These are phyloP conservation scores for Pouteria campechiana DNA, from an alignment of 179 eudicot genomes.

Conservation along the genomic window DNA sequence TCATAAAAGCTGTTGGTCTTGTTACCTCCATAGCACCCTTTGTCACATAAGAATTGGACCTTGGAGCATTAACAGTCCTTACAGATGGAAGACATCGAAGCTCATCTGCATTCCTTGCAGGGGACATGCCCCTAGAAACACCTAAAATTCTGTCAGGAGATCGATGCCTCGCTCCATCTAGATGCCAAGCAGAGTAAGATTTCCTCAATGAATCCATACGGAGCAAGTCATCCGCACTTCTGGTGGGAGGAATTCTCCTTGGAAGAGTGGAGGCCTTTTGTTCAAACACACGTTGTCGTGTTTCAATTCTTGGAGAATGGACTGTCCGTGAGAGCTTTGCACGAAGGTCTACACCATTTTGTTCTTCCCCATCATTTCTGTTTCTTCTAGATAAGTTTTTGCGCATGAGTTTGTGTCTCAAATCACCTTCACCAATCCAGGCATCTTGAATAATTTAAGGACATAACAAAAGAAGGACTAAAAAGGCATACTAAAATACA, in stretches of 20 bases:
- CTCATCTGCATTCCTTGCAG: constrained; percentile 5
- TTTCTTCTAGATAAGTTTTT: constrained; percentile 5
- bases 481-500: no score
- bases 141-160: constrained; percentile 7
- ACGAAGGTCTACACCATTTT: neutral
- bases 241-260: constrained; percentile 2
- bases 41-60: constrained; percentile 2
- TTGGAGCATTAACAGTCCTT: constrained; percentile 12
- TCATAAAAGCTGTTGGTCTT: constrained; percentile 2
- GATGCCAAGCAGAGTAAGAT: neutral
- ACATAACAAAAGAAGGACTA: no score
- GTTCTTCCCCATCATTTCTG: neutral
- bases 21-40: constrained; percentile 1
- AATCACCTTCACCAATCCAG: constrained; percentile 12
- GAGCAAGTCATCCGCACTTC: constrained; percentile 1
- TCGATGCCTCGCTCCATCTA: constrained; percentile 7
- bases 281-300: constrained; percentile 4
- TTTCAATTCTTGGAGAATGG: constrained; percentile 5
- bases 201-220: constrained; percentile 7
- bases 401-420: constrained; percentile 11
- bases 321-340: constrained; percentile 5
- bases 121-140: constrained; percentile 8
- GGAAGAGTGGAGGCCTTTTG: constrained; percentile 5
- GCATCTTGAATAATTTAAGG: no score
- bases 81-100: constrained; percentile 3